Percentiles rank a stretch among this genome's conserved stretches.
Conservation (phyloP, 1,284 basidiomycete species). For the Entoloma clypeatum region DNA sequence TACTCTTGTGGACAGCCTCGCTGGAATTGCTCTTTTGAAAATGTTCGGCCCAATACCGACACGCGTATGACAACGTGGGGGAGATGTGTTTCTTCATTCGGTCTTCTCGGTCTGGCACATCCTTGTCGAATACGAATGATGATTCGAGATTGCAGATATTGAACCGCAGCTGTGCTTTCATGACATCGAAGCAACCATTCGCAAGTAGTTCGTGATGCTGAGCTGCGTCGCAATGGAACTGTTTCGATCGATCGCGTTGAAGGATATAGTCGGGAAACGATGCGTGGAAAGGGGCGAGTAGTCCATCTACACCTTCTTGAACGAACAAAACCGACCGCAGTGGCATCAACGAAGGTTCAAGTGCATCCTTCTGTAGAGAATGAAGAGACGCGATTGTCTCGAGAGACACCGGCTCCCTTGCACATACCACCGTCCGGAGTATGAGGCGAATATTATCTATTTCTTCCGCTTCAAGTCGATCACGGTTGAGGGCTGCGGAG, state of each 20-base stretch:
- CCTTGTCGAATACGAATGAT: no score
- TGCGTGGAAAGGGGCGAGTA: constrained; percentile 19
- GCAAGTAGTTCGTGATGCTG: neutral
- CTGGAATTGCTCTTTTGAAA: no score
- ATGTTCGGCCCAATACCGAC: neutral
- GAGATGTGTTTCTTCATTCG: neutral
- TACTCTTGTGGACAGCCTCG: no score
- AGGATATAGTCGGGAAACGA: constrained; percentile 20
- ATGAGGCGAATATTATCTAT: neutral
- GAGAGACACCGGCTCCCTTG: constrained; percentile 5
- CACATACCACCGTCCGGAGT: constrained; percentile 4
- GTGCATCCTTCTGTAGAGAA: neutral
- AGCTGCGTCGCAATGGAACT: neutral
- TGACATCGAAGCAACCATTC: neutral
- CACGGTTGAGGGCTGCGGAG: neutral
- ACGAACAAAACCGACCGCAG: constrained; percentile 14
- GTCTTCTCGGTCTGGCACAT: no score
- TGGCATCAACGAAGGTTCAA: constrained; percentile 1
- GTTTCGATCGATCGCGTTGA: constrained; percentile 5
- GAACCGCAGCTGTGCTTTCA: neutral
- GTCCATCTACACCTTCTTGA: neutral
- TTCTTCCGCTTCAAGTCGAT: constrained; percentile 6
- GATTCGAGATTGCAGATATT: neutral
- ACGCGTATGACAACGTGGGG: neutral
- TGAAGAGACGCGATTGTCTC: constrained; percentile 3